Base-by-base conservation (phyloP, 2,329 filamentous ascomycete species). In the Penicillium verrucosum region DNA sequence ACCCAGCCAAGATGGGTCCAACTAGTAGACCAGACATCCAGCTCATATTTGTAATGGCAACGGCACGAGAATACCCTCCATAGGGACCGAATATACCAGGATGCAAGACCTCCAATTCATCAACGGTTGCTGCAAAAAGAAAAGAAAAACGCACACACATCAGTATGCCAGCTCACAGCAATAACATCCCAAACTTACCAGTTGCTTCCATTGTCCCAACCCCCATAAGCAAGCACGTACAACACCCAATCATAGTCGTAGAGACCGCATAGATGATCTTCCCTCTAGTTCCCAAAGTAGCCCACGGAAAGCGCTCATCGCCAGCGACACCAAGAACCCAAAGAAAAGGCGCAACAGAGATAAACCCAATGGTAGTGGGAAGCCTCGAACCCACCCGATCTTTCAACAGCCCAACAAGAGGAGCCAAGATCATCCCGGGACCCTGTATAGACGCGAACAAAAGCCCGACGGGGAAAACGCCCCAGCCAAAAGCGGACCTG, bases 61-160 rank as follows among this genome's bases (percentile, higher is more conserved):
- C 41, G 7, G 63, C 61, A 4, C 64, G 60, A 4, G 66, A 65
- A 45, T 64, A 68, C 11, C 65, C 65, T 7, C 65, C 64, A 32
- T 61, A 54, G 1, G 57, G 44, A 7, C 66, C 66, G 14, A 68
- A 68, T 29, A 62, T 60, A 0, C 66, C 65, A 0, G 65, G 66
- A 14, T 58, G 10, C 0, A 45, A 12, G 0, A 30, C 30, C n/a
- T 67, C 60, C 0, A 68, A 38, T 6, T 44, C 37, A 42, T 62
- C 57, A n/a, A 62, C 46, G 4, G 58, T 58, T 37, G 56, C 61
- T 63, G 21, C 14, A 32, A 14, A 41, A 4, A 47, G 9, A 11
- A 30, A 11, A 11, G 4, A 5, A 12, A 10, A 10, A 10, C 9
- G 1, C 4, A 23, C 0, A 32, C 11, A n/a, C 0, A 16, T 54